phyloP scores from a whole-genome alignment of 306 rosid genomes.

The Crataegus laevigata region DNA sequence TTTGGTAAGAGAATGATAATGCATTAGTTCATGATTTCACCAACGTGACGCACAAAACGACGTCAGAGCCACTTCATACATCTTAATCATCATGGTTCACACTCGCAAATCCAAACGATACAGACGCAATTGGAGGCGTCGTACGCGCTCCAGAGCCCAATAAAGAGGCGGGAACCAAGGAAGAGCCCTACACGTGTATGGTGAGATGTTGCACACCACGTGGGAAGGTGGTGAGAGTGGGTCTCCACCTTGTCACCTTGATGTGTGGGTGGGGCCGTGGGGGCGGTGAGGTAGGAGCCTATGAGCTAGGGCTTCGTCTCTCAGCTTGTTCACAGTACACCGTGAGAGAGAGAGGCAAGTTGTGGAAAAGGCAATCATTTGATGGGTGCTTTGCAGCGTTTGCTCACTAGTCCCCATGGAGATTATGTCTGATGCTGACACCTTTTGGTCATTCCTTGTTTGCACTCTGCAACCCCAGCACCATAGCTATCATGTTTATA shows the following conservation, averaged over 20 bases:
- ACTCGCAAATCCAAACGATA: not conserved
- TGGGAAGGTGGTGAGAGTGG: not conserved
- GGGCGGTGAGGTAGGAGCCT: not conserved
- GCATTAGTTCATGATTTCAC: no score
- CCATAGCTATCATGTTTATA: not conserved
- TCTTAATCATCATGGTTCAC: not conserved
- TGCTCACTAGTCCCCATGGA: not conserved
- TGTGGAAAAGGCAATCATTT: slow-evolving; percentile 9
- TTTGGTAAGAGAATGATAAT: not conserved
- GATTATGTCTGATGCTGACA: not conserved
- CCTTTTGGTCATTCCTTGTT: not conserved
- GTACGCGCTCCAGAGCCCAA: not conserved
- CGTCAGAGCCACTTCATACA: slow-evolving; percentile 23
- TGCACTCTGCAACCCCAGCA: not conserved
- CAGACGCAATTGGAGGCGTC: not conserved
- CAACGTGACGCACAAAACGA: slow-evolving; percentile 10
- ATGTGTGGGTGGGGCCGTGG: not conserved
- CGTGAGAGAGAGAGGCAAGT: not conserved
- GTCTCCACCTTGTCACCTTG: not conserved
- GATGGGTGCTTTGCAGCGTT: not conserved
- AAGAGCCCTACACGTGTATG: slow-evolving; percentile 6
- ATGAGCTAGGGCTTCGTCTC: not conserved
- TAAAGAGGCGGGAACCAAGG: slow-evolving; percentile 20
- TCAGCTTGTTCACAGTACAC: not conserved
- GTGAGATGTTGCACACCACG: slow-evolving; percentile 1